Conservation (phyloP, 106 monocot genomes). For the Dioscorea dumetorum region DNA sequence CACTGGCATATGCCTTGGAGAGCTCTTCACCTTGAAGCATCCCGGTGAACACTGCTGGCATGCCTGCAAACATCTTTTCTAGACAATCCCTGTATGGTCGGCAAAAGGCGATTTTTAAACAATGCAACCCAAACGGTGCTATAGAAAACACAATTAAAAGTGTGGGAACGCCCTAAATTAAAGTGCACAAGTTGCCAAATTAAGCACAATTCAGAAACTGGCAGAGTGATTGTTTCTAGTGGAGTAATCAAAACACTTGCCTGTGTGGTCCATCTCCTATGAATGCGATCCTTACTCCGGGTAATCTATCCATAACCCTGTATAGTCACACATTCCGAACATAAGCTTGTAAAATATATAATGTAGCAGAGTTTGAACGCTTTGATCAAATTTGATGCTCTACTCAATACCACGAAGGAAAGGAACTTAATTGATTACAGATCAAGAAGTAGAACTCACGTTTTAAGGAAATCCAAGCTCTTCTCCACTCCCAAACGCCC, state of each 20-base stretch:
- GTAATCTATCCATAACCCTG: constrained; percentile 93
- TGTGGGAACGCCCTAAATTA: too few species aligned
- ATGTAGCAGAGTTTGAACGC: too few species aligned
- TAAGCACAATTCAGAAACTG: not conserved
- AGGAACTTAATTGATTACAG: too few species aligned
- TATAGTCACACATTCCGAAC: constrained; percentile 4
- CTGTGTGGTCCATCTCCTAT: constrained; percentile 93
- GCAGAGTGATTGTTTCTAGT: not conserved
- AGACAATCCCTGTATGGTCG: constrained; percentile 50
- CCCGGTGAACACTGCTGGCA: constrained; percentile 81
- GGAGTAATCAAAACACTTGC: constrained; percentile 15
- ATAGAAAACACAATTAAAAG: too few species aligned
- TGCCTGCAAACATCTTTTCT: constrained; percentile 75
- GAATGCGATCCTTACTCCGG: constrained; percentile 81
- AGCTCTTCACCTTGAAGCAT: constrained; percentile 97
- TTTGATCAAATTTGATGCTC: too few species aligned
- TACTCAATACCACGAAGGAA: too few species aligned
- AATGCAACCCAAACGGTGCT: not conserved
- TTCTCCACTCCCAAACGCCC: constrained; percentile 94
- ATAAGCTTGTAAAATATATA: not conserved
- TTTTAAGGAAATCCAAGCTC: constrained; percentile 91
- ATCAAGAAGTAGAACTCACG: constrained; percentile 13
- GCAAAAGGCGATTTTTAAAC: not conserved
- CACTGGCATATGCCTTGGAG: constrained; percentile 84
- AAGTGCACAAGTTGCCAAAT: not conserved